These are phyloP conservation scores for Suhomyces faveliae DNA, from an alignment of 805 yeast genomes.

Conservation along the genomic window DNA sequence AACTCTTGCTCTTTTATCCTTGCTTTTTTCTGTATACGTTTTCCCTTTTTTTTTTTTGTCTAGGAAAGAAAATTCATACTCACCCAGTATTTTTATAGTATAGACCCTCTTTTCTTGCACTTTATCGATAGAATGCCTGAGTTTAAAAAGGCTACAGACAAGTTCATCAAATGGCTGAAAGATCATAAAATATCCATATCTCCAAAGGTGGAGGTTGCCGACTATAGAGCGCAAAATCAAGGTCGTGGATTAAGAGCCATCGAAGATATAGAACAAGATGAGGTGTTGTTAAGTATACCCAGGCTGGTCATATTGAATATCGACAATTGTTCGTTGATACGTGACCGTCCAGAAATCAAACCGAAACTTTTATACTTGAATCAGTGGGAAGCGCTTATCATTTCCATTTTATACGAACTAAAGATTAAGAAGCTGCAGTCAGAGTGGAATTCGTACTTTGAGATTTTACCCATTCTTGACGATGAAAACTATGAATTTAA, in stretches of 20 bases:
- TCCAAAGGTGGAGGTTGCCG: conserved; percentile 57
- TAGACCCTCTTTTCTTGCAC: not conserved
- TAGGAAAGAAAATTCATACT: too few species aligned
- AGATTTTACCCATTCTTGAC: conserved; percentile 58
- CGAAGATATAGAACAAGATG: conserved; percentile 59
- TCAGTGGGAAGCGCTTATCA: conserved; percentile 79
- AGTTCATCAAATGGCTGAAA: conserved; percentile 29
- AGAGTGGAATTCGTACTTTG: conserved; percentile 69
- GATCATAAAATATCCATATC: conserved; percentile 45
- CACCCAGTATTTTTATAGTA: not conserved
- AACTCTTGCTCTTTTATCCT: too few species aligned
- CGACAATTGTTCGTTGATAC: conserved; percentile 50
- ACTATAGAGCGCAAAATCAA: conserved; percentile 55
- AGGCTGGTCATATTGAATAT: conserved; percentile 54
- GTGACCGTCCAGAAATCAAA: conserved; percentile 27
- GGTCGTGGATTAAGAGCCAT: conserved; percentile 78
- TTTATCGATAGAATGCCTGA: not conserved
- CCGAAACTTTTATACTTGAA: conserved; percentile 43
- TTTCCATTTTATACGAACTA: conserved; percentile 62
- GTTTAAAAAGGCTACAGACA: conserved; percentile 1
- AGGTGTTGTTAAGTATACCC: conserved; percentile 69
- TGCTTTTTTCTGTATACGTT: too few species aligned
- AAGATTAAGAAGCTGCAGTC: conserved; percentile 45
- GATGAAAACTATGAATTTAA: conserved; percentile 42
- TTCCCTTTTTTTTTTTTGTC: too few species aligned